Evolutionary conservation across 2,329 filamentous ascomycete species (phyloP), one percentile per base, ranked within the genome.

Genomic region (Lachnellula subtilissima): DNA sequence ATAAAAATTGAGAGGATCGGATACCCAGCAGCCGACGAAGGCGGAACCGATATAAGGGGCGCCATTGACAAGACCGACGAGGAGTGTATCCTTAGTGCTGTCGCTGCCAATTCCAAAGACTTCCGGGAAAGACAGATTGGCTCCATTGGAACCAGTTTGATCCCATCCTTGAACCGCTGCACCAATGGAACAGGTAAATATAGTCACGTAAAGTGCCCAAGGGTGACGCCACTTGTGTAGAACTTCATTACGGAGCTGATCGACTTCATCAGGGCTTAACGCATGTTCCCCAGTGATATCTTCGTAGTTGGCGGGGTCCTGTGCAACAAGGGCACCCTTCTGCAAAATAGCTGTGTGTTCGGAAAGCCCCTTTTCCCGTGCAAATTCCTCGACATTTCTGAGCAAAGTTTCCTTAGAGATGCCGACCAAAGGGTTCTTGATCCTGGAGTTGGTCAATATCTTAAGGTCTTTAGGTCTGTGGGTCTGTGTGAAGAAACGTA

Each of bases 281-380:
- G 82, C 80, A 52, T 81, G 73, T 52, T 81, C 73, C 61, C 80
- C 79, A 4, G 70, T 72, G 47, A 91, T 78, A 40, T 78, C 74
- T 55, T 88, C 86, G 69, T 81, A 88, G 32, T 77, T 76, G 9
- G 74, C 72, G 0, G 87, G 88, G 63, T 86, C 83, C 69, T 90
- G 87, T 2, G 89, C 89, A 14, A 91, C 81, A 6, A 93, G 77
- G 5, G 88, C 89, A 37, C 87, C 89, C 64, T 86, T 87, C 54
- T 81, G 77, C 53, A 91, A 76, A 17, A 86, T 68, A 2, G 74
- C 72, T 4, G 82, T 71, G 59, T 85, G 76, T 49, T 86, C 80
- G 2, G 74, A 71, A 35, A 92, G 75, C 22, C 77, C 77, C 62
- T 87, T 81, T 40, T 78, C 73, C 11, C 74, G 72, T 37, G 84